A percentile compares a stretch with the other conserved stretches of the same genome.
phyloP scores from a whole-genome alignment of 2,329 filamentous ascomycete genomes.

The Berkeleyomyces basicola region DNA sequence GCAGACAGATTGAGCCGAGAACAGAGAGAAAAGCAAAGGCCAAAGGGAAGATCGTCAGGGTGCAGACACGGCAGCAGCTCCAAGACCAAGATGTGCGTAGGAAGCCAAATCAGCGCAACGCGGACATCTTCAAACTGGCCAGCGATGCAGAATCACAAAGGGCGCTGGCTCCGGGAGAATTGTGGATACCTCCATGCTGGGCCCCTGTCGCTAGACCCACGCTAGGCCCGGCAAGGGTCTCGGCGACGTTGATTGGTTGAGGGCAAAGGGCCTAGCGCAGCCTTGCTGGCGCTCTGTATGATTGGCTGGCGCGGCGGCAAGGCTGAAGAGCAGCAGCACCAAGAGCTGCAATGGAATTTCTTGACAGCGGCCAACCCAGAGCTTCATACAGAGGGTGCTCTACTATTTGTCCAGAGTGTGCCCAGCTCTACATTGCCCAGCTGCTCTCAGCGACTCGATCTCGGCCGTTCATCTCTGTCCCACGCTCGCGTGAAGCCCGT shows the following conservation, averaged over 20 bases:
- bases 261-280: not conserved
- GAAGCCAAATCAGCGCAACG: slow-evolving; percentile 1
- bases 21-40: not conserved
- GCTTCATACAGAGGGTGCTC: too few species aligned
- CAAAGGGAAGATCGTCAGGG: not conserved
- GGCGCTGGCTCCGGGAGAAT: not conserved
- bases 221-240: not conserved
- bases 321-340: slow-evolving; percentile 6
- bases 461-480: not conserved
- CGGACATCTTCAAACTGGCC: slow-evolving; percentile 5
- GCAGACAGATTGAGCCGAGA: not conserved
- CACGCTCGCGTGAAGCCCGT: not conserved
- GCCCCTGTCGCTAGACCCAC: not conserved
- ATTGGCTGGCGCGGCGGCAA: slow-evolving; percentile 9
- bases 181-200: slow-evolving; percentile 8
- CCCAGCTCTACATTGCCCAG: too few species aligned
- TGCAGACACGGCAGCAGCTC: not conserved
- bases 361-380: not conserved
- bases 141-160: not conserved
- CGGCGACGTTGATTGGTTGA: not conserved
- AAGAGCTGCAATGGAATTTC: not conserved
- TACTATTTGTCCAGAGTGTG: too few species aligned
- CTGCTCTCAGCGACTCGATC: not conserved
- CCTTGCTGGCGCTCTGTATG: not conserved
- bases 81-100: not conserved